Percentiles rank a stretch among this genome's conserved stretches.
Conservation (phyloP, 2,329 filamentous ascomycete genomes). For the Aspergillus pseudotamarii region DNA sequence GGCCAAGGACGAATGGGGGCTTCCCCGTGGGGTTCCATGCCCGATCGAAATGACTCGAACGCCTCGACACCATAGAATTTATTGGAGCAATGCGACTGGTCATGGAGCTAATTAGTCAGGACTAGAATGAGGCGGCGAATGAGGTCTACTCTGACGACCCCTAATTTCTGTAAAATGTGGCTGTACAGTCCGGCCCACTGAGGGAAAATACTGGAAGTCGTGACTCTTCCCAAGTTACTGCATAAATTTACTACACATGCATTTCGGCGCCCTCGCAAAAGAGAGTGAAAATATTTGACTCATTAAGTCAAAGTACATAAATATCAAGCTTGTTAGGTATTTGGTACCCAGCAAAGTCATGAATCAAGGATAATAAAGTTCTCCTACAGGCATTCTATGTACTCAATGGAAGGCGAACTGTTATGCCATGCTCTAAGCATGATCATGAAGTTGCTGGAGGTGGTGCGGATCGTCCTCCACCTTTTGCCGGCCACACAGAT, state of each 20-base stretch:
- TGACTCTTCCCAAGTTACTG: not conserved
- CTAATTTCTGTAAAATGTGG: not conserved
- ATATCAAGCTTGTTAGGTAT: not conserved
- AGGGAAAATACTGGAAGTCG: not conserved
- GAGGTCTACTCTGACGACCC: not conserved
- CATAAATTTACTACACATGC: not conserved
- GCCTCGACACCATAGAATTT: not conserved
- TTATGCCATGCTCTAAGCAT: not conserved
- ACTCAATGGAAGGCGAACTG: not conserved
- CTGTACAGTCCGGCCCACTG: not conserved
- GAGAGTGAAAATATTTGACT: not conserved
- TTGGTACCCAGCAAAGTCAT: not conserved
- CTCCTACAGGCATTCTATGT: not conserved
- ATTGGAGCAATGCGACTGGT: not conserved
- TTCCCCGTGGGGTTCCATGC: not conserved
- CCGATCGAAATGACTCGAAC: not conserved
- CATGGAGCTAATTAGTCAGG: not conserved
- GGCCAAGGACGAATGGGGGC: not conserved
- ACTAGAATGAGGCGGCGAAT: not conserved
- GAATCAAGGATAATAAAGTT: not conserved
- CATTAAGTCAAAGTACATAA: not conserved
- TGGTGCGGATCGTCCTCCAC: not conserved
- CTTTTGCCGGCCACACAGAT: not conserved
- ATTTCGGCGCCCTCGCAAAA: not conserved
- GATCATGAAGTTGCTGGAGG: not conserved